These are phyloP conservation scores for Hippophae rhamnoides DNA, from an alignment of 306 rosid species.

Conservation along the genomic window DNA sequence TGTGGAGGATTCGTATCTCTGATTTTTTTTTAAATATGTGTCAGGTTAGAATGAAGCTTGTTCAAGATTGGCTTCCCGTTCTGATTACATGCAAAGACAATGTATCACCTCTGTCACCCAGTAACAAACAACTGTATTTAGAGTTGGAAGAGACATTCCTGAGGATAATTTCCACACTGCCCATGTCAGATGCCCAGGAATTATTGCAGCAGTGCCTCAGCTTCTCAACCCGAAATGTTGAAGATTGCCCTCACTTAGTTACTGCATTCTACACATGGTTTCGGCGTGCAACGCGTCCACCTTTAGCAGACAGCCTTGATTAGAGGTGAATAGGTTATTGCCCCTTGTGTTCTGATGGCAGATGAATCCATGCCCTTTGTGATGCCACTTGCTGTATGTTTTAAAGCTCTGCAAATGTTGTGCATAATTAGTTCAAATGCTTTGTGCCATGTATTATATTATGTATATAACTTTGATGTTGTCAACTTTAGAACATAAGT, in stretches of 20 bases:
- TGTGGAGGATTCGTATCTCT: too few species aligned
- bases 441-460: constrained; percentile 19
- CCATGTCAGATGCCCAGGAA: constrained; percentile 83
- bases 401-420: constrained; percentile 21
- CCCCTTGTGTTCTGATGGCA: not conserved
- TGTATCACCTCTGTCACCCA: constrained; percentile 55
- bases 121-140: constrained; percentile 45
- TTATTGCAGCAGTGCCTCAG: constrained; percentile 76
- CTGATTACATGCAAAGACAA: constrained; percentile 75
- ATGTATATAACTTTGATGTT: not conserved
- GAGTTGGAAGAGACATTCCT: constrained; percentile 82
- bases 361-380: constrained; percentile 4
- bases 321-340: constrained; percentile 9
- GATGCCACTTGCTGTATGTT: constrained; percentile 2
- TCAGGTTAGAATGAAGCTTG: constrained; percentile 87
- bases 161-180: constrained; percentile 75
- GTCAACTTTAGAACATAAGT: too few species aligned
- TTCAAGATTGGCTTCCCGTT: constrained; percentile 87
- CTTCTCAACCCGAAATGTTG: constrained; percentile 73
- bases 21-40: not conserved
- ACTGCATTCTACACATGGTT: constrained; percentile 91
- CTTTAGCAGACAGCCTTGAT: constrained; percentile 20
- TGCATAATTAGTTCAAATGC: constrained; percentile 22
- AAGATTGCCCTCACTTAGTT: constrained; percentile 82
- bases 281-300: constrained; percentile 57